Evolutionary conservation across 495 filamentous ascomycete species (phyloP).

Genomic region (Penicillium daleae): DNA sequence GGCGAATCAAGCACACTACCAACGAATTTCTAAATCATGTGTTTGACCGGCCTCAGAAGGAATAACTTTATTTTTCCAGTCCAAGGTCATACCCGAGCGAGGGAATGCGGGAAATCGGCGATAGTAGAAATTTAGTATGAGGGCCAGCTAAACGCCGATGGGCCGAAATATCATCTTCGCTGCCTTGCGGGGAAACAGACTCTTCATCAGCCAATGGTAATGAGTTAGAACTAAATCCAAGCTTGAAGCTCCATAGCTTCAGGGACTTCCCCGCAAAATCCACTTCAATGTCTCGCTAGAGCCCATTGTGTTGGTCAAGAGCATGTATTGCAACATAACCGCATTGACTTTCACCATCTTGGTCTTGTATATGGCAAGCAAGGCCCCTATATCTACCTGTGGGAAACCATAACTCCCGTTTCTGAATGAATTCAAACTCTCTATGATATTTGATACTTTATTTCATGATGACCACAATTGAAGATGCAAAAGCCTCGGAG

Average conservation of each 20-base stretch:
- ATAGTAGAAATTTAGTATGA: not conserved
- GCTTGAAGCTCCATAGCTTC: not conserved
- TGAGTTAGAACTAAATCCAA: not conserved
- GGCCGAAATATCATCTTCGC: conserved; percentile 4
- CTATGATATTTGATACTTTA: not conserved
- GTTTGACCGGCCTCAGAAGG: too few relatives aligned
- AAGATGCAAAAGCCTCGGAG: conserved; percentile 11
- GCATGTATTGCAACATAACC: conserved; percentile 18
- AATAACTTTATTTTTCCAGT: too few relatives aligned
- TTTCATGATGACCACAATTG: not conserved
- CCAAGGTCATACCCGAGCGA: not conserved
- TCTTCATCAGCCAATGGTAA: not conserved
- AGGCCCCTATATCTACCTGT: not conserved
- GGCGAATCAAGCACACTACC: too few relatives aligned
- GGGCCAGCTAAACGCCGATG: conserved; percentile 9
- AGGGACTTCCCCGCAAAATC: conserved; percentile 12
- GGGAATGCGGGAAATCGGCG: conserved; percentile 7
- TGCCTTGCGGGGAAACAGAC: conserved; percentile 7
- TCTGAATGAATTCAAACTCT: not conserved
- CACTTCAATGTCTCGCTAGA: not conserved
- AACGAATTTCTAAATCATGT: too few relatives aligned
- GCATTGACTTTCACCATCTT: conserved; percentile 11
- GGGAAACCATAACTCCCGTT: not conserved
- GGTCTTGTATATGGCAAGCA: not conserved
- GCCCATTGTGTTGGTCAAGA: not conserved